These are phyloP conservation scores for Voacanga thouarsii DNA, from an alignment of 257 asterid species.

Conservation along the genomic window DNA sequence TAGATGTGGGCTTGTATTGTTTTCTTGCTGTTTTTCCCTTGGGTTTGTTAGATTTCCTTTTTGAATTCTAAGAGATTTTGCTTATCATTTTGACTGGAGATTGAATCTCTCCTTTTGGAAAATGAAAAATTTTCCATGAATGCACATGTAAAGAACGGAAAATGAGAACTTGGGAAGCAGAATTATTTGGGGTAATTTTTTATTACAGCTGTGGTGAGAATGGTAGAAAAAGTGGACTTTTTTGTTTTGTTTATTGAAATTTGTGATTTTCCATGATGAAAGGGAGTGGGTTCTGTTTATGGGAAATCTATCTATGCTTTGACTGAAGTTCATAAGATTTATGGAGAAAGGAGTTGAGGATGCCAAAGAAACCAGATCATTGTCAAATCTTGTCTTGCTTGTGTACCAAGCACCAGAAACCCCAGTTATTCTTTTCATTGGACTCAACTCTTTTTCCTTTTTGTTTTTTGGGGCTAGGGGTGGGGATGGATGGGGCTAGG, in stretches of 20 bases:
- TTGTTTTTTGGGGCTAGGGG: not conserved
- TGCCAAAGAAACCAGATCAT: not conserved
- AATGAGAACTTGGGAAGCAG: not conserved
- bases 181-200: not conserved
- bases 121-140: not conserved
- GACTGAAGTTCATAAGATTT: not conserved
- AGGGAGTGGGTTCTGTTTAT: not conserved
- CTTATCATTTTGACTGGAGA: not conserved
- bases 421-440: not conserved
- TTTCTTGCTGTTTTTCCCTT: not conserved
- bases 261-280: not conserved
- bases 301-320: not conserved
- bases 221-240: not conserved
- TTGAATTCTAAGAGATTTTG: not conserved
- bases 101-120: not conserved
- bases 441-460: not conserved
- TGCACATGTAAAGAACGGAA: not conserved
- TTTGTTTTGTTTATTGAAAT: not conserved
- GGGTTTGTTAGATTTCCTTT: not conserved
- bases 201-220: not conserved
- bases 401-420: not conserved
- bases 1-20: not conserved
- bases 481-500: too few relatives aligned
- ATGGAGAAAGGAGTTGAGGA: not conserved
- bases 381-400: not conserved